Percentiles rank a stretch among this genome's conserved stretches.
Evolutionary conservation across 768 basidiomycete genomes (phyloP).

Genomic region (Naganishia onofrii): DNA sequence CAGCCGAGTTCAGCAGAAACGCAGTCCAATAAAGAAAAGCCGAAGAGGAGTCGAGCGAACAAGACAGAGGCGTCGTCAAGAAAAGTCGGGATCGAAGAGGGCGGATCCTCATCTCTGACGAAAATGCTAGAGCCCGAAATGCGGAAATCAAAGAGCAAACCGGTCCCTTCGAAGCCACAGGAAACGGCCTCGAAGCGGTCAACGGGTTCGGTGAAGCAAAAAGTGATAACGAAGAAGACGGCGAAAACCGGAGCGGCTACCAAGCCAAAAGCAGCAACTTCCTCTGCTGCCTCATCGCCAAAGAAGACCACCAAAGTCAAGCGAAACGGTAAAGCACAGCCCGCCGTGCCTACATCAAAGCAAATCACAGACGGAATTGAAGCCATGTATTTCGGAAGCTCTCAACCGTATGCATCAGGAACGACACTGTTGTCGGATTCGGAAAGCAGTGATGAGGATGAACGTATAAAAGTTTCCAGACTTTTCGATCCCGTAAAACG

Average conservation of each 20-base stretch:
- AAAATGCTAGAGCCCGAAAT: neutral
- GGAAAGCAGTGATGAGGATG: slow-evolving; percentile 17
- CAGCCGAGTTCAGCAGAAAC: neutral
- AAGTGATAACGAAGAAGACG: neutral
- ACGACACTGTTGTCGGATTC: slow-evolving; percentile 7
- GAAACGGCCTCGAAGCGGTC: neutral
- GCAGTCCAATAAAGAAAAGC: neutral
- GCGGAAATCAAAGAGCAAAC: neutral
- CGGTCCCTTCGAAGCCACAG: neutral
- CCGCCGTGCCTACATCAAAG: neutral
- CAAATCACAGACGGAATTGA: neutral
- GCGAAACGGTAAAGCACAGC: neutral
- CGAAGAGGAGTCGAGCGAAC: neutral
- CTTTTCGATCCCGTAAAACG: neutral
- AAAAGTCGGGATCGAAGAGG: neutral
- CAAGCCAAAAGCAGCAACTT: neutral
- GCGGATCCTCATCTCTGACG: neutral
- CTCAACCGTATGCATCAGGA: neutral
- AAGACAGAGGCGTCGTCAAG: neutral
- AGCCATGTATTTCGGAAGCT: slow-evolving; percentile 6
- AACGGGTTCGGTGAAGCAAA: neutral
- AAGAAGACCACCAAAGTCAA: neutral
- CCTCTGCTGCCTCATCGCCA: slow-evolving; percentile 1
- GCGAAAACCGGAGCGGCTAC: neutral
- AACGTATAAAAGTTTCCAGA: slow-evolving; percentile 1